Evolutionary conservation across 352 stramenopile genomes (phyloP), one percentile per base, ranked within the genome.

Genomic region (Phytophthora sp.): DNA sequence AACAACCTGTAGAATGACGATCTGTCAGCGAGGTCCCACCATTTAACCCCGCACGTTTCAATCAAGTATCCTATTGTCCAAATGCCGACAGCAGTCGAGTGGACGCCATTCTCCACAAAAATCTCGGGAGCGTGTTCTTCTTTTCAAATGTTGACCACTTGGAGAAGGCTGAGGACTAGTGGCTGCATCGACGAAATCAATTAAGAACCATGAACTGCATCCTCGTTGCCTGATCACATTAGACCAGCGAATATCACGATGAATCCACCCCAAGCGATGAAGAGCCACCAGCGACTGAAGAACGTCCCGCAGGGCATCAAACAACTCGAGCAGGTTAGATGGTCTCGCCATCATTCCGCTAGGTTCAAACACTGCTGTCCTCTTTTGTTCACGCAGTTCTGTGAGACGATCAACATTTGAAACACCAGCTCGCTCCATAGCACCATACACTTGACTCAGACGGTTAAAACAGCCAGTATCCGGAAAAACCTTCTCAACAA

Each of bases 11-110:
- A 49, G 49, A 53, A 47, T 52, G 33, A 23, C 26, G 45, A 35
- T 53, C 56, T 67, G 20, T 21, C 38, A 33, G 31, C 56, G 2
- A 38, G 16, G 13, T 67, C 63, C 7, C 30, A 8, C 63, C 63
- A 67, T 47, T 21, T n/a, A 15, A 59, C 57, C 21, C 44, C 52
- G 26, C 58, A 60, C n/a, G 52, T 66, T 33, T 65, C 51, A 52
- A 73, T 65, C 36, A 73, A 55, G 27, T 39, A 61, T 12, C 58
- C 65, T 35, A 73, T 24, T 1, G 58, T 45, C 65, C 58, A 73
- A 44, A 69, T 52, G n/a, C 65, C 65, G 18, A 69, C 65, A 36
- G 57, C 65, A 44, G 58, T 58, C 3, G 64, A 64, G 36, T 69
- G 57, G 5, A 38, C 21, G 16, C 35, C 52, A 50, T 49, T n/a